Base-by-base conservation (phyloP, 1,139 yeast genomes). In the Suhomyces terraborum region DNA sequence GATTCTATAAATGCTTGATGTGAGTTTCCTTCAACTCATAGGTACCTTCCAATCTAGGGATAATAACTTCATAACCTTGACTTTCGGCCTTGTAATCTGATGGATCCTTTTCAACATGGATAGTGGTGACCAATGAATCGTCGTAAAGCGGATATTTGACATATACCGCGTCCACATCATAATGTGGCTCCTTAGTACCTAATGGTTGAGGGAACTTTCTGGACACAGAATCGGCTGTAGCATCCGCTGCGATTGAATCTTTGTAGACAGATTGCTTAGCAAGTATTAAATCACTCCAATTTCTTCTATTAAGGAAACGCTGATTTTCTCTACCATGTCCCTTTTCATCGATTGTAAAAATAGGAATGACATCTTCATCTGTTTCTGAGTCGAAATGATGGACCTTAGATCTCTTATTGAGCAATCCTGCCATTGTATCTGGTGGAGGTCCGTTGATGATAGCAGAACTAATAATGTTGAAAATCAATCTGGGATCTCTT, bases 361-460 rank as follows among this genome's bases (percentile, higher is more conserved):
- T 56, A 1, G 87, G 86, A 18, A 89, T 79, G 62, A 86, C 76
- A 53, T 88, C 95, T 60, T 91, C 98, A 48, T 82, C 86, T 3
- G 93, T 82, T 37, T 71, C 62, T 29, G 57, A 59, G 53, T 77
- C 83, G 51, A 80, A 84, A 48, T 75, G 82, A 61, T 89, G 97
- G 28, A 80, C 67, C 41, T 76, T 77, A 35, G 88, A 77, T 54
- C 96, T 74, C 52, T 73, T 79, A 61, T 83, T 77, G 39, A 79
- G 62, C 51, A 89, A 69, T 8, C 70, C 67, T 0, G 95, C 95
- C 84, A 91, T 84, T 12, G 84, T 82, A 58, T 81, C 79, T 1
- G 97, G 96, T 2, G 98, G 98, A 9, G 98, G 96, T 0, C 94
- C 82, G 62, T 91, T 91, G 32, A 85, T 82, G 45, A 91, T 88